Conservation (phyloP, 192 early-diverging fungal genomes). For the Coemansia sp. region DNA sequence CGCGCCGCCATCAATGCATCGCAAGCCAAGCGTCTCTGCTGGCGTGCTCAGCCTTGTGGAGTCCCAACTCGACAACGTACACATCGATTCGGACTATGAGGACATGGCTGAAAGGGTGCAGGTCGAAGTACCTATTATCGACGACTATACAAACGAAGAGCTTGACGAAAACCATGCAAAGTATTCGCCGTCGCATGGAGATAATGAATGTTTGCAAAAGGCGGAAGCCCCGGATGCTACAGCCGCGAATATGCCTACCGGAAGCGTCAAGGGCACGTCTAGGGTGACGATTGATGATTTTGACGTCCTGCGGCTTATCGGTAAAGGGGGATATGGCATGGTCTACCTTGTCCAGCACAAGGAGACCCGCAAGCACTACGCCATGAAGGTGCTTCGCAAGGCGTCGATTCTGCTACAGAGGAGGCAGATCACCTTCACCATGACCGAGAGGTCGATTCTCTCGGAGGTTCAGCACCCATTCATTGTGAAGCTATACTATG, state of each 20-base stretch:
- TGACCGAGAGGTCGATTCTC: constrained; percentile 84
- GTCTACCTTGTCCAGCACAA: constrained; percentile 82
- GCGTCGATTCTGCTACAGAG: constrained; percentile 78
- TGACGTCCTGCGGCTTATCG: constrained; percentile 61
- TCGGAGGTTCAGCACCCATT: constrained; percentile 86
- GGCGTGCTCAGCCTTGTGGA: constrained; percentile 41
- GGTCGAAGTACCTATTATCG: constrained; percentile 50
- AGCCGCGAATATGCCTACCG: neutral
- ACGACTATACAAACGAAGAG: constrained; percentile 44
- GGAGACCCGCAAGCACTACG: constrained; percentile 59
- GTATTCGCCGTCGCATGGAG: neutral
- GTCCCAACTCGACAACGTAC: constrained; percentile 41
- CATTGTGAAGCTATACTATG: constrained; percentile 89
- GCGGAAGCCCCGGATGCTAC: neutral
- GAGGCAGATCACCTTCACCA: constrained; percentile 80
- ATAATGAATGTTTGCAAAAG: neutral
- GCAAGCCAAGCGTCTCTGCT: constrained; percentile 44
- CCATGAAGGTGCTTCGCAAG: constrained; percentile 94
- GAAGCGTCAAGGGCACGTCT: neutral
- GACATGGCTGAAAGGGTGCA: constrained; percentile 41
- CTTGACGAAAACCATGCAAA: neutral
- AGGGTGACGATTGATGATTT: constrained; percentile 58
- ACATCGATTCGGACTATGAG: constrained; percentile 51
- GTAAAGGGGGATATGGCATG: constrained; percentile 79
- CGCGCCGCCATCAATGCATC: constrained; percentile 12